Conservation (phyloP, 331 rosid species). For the Rosa hybrid region DNA sequence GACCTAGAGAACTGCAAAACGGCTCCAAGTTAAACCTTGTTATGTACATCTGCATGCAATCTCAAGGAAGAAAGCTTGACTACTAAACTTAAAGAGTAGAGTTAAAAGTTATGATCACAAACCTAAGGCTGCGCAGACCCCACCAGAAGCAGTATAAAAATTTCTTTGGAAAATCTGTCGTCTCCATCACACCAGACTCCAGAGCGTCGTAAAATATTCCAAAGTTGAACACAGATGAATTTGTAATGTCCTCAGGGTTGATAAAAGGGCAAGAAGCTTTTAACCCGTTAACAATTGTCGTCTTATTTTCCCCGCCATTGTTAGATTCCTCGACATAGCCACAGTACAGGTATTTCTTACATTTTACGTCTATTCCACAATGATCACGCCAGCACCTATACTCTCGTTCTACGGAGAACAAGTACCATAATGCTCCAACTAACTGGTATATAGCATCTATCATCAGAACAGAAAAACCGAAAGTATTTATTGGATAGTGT, state of each 20-base stretch:
- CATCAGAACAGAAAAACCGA: not conserved
- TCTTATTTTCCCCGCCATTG: accelerated
- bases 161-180: slow-evolving; percentile 44
- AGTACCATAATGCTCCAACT: slow-evolving; percentile 89
- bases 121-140: slow-evolving; percentile 90
- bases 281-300: not conserved
- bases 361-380: not conserved
- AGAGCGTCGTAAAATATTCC: slow-evolving; percentile 74
- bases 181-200: slow-evolving; percentile 35
- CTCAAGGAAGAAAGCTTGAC: not conserved
- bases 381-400: slow-evolving; percentile 52
- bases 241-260: slow-evolving; percentile 25
- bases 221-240: slow-evolving; percentile 42
- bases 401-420: slow-evolving; percentile 62
- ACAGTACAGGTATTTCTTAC: slow-evolving; percentile 35
- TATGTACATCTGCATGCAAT: not conserved
- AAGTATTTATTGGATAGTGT: not conserved
- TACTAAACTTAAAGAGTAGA: not conserved
- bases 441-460: slow-evolving; percentile 37
- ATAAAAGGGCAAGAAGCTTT: slow-evolving; percentile 34
- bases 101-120: not conserved
- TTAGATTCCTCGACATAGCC: accelerated
- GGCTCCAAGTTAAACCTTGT: not conserved
- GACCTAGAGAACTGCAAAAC: slow-evolving; percentile 74
- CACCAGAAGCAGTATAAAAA: slow-evolving; percentile 91